A percentile compares a stretch with the other conserved stretches of the same genome.
Conservation (phyloP, 1,284 basidiomycete species). For the Ustilago curta region DNA sequence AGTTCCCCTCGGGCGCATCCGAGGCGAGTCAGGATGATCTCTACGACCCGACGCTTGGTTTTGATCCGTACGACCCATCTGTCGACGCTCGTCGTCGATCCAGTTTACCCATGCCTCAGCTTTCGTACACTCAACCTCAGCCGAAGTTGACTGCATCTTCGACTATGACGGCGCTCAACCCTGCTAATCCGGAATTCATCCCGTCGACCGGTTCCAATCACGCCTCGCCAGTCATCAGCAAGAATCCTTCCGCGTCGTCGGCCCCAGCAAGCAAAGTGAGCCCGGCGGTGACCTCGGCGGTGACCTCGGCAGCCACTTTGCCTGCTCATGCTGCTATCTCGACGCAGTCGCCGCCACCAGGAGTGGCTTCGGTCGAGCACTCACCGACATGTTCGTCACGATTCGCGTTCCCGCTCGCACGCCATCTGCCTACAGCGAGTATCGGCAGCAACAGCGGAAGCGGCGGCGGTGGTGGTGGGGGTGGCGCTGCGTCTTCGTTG, state of each 20-base stretch:
- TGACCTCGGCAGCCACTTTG: constrained; percentile 6
- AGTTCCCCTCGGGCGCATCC: constrained; percentile 35
- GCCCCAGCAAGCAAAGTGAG: background rate
- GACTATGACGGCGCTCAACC: constrained; percentile 41
- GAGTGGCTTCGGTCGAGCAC: constrained; percentile 38
- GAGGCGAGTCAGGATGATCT: constrained; percentile 51
- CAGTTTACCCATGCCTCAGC: constrained; percentile 43
- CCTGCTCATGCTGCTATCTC: constrained; percentile 23
- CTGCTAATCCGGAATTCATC: constrained; percentile 56
- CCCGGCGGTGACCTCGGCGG: background rate
- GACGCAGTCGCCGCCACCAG: constrained; percentile 29
- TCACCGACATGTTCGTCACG: constrained; percentile 49
- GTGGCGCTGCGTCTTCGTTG: constrained; percentile 11
- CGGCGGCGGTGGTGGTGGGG: background rate
- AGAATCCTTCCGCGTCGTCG: constrained; percentile 12
- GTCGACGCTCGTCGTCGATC: constrained; percentile 45
- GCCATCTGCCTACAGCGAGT: constrained; percentile 29
- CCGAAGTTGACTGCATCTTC: constrained; percentile 19
- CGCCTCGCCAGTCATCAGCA: constrained; percentile 43
- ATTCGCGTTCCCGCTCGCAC: constrained; percentile 51
- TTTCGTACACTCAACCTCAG: constrained; percentile 18
- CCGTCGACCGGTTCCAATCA: constrained; percentile 50
- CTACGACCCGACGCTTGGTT: constrained; percentile 46
- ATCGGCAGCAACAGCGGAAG: constrained; percentile 11
- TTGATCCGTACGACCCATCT: constrained; percentile 46